phyloP scores from a whole-genome alignment of 176 grass and related monocot genomes.

The Leersia perrieri region DNA sequence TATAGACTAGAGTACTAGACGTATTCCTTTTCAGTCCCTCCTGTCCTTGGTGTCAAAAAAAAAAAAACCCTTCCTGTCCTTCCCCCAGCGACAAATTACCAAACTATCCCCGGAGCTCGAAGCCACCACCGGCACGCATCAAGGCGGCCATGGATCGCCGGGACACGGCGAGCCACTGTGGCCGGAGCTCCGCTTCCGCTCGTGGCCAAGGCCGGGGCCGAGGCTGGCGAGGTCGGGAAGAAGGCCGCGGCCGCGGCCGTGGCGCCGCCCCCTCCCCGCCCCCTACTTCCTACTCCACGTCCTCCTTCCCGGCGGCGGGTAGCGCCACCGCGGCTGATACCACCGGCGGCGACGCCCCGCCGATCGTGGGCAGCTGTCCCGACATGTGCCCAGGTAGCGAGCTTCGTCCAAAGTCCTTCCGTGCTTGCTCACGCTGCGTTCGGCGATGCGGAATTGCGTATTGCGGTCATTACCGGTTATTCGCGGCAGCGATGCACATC shows the following conservation, averaged over 20 bases:
- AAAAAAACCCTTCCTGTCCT: no score
- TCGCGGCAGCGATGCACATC: background rate
- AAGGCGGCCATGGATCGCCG: slow-evolving; percentile 31
- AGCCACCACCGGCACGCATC: background rate
- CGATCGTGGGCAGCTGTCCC: slow-evolving; percentile 63
- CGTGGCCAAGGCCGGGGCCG: background rate
- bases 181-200: slow-evolving; percentile 16
- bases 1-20: no score
- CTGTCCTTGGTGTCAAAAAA: no score
- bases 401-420: background rate
- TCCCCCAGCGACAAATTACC: background rate
- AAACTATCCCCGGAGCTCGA: background rate
- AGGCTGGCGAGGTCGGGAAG: slow-evolving; percentile 26
- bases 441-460: background rate
- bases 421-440: background rate
- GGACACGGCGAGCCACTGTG: slow-evolving; percentile 3
- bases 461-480: no score
- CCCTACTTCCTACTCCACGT: slow-evolving; percentile 10
- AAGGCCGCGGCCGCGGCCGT: background rate
- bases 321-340: background rate
- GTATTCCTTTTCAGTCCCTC: no score
- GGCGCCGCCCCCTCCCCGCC: slow-evolving; percentile 12
- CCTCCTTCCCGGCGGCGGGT: background rate
- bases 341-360: slow-evolving; percentile 15
- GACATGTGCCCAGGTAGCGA: slow-evolving; percentile 86